phyloP scores from a whole-genome alignment of 768 basidiomycete genomes.

The Boletus edulis region DNA sequence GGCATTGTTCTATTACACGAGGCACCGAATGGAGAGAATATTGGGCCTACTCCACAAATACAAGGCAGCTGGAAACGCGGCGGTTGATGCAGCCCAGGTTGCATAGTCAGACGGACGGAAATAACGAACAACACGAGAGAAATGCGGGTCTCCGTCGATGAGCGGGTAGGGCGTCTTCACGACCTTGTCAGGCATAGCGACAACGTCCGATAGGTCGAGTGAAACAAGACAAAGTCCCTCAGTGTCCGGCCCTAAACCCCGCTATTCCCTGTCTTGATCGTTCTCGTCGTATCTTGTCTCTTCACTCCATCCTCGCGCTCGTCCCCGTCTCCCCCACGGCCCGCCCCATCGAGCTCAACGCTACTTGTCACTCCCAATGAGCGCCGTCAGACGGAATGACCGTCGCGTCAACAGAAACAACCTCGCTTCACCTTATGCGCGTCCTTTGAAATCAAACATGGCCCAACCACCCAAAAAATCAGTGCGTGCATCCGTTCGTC shows the following conservation, averaged over 20 bases:
- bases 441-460: slow-evolving; percentile 30
- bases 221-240: slow-evolving; percentile 9
- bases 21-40: slow-evolving; percentile 3
- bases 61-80: slow-evolving; percentile 75
- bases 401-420: slow-evolving; percentile 37
- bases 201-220: neutral
- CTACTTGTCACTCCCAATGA: slow-evolving; percentile 39
- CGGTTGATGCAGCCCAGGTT: slow-evolving; percentile 77
- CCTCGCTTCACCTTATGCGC: slow-evolving; percentile 57
- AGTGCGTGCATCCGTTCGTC: slow-evolving; percentile 30
- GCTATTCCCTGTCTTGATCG: slow-evolving; percentile 18
- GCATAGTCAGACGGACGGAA: slow-evolving; percentile 87
- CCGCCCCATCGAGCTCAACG: slow-evolving; percentile 2
- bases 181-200: slow-evolving; percentile 43
- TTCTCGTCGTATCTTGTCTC: slow-evolving; percentile 23
- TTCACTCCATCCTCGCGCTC: slow-evolving; percentile 10
- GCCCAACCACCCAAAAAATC: slow-evolving; percentile 43
- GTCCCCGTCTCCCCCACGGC: neutral
- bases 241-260: slow-evolving; percentile 32
- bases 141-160: slow-evolving; percentile 93
- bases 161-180: slow-evolving; percentile 76
- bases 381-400: slow-evolving; percentile 50
- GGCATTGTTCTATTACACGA: slow-evolving; percentile 11
- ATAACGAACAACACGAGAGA: slow-evolving; percentile 81
- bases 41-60: slow-evolving; percentile 71